Percentiles rank a stretch among this genome's conserved stretches.
Evolutionary conservation across 1,284 basidiomycete species (phyloP).

Genomic region (Cystobasidium pallidum): DNA sequence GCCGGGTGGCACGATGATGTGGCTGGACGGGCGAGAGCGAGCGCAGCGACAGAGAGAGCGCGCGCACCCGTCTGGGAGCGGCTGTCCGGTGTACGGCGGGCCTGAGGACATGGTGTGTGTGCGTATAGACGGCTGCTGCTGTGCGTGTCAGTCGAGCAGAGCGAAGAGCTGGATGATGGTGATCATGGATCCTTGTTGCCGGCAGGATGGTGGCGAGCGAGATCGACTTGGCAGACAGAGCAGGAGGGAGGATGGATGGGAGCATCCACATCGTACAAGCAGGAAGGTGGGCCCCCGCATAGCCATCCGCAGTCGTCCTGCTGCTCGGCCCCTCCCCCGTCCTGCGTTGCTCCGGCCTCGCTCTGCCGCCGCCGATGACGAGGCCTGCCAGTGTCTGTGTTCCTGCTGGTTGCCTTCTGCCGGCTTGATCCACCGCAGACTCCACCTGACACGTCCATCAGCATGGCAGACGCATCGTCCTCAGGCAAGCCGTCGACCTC

Average conservation of each 20-base stretch:
- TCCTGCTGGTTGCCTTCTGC: not conserved
- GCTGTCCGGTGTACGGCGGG: slow-evolving; percentile 31
- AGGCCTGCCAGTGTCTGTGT: not conserved
- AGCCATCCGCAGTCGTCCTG: too few relatives aligned
- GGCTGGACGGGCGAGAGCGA: slow-evolving; percentile 7
- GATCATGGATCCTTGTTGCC: too few relatives aligned
- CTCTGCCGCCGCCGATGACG: slow-evolving; percentile 2
- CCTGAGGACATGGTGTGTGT: slow-evolving; percentile 18
- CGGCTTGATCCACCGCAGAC: not conserved
- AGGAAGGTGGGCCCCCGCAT: too few relatives aligned
- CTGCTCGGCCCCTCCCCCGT: not conserved
- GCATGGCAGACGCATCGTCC: not conserved
- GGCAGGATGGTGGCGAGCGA: not conserved
- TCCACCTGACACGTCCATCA: not conserved
- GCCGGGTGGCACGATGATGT: not conserved
- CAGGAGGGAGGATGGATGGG: too few relatives aligned
- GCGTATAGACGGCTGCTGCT: not conserved
- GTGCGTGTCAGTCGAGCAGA: not conserved
- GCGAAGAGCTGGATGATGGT: not conserved
- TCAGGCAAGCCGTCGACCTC: slow-evolving; percentile 18
- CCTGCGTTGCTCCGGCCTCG: not conserved
- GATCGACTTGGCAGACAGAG: too few relatives aligned
- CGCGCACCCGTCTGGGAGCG: slow-evolving; percentile 31
- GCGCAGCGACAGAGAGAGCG: not conserved
- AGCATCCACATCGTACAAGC: too few relatives aligned